Percentiles rank a stretch among this genome's conserved stretches.
These are phyloP conservation scores for Pilatotrama ljubarskyi DNA, from an alignment of 768 basidiomycete species.

Conservation along the genomic window DNA sequence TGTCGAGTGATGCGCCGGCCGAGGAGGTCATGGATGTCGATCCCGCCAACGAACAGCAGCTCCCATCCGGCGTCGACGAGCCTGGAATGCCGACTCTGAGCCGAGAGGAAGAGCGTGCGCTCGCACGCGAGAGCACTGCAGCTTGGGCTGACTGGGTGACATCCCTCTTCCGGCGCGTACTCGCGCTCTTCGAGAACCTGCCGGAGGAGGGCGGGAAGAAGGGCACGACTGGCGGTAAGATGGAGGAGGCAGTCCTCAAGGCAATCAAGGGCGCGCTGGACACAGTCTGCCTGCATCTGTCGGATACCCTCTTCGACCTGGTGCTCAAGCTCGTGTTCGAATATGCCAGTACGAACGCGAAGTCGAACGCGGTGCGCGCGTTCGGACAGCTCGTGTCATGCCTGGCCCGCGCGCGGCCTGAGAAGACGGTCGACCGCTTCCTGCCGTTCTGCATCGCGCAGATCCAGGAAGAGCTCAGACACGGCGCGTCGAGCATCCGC, in stretches of 20 bases:
- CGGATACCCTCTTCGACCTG: slow-evolving; percentile 78
- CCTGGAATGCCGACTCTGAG: slow-evolving; percentile 46
- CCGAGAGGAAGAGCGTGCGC: slow-evolving; percentile 66
- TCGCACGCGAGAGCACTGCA: slow-evolving; percentile 77
- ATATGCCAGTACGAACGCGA: slow-evolving; percentile 86
- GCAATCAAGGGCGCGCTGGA: slow-evolving; percentile 81
- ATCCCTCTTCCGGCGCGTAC: slow-evolving; percentile 72
- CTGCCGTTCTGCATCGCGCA: slow-evolving; percentile 73
- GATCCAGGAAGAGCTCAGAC: slow-evolving; percentile 82
- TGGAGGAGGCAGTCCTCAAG: slow-evolving; percentile 74
- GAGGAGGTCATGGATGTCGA: slow-evolving; percentile 59
- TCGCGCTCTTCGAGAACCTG: slow-evolving; percentile 86
- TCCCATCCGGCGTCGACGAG: slow-evolving; percentile 54
- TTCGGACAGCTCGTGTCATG: slow-evolving; percentile 88
- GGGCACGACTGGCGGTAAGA: slow-evolving; percentile 84
- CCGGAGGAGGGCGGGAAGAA: slow-evolving; percentile 92
- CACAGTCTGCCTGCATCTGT: slow-evolving; percentile 78
- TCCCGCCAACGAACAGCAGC: slow-evolving; percentile 42
- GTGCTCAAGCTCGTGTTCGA: slow-evolving; percentile 82
- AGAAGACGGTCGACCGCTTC: slow-evolving; percentile 77
- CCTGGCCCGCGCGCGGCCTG: slow-evolving; percentile 75
- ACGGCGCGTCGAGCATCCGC: slow-evolving; percentile 85
- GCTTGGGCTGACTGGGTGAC: slow-evolving; percentile 84
- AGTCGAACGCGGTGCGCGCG: slow-evolving; percentile 87
- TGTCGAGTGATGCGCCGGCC: slow-evolving; percentile 53